A percentile compares a stretch with the other conserved stretches of the same genome.
phyloP scores from a whole-genome alignment of 306 rosid species.

The Cicer pinnatifidum region DNA sequence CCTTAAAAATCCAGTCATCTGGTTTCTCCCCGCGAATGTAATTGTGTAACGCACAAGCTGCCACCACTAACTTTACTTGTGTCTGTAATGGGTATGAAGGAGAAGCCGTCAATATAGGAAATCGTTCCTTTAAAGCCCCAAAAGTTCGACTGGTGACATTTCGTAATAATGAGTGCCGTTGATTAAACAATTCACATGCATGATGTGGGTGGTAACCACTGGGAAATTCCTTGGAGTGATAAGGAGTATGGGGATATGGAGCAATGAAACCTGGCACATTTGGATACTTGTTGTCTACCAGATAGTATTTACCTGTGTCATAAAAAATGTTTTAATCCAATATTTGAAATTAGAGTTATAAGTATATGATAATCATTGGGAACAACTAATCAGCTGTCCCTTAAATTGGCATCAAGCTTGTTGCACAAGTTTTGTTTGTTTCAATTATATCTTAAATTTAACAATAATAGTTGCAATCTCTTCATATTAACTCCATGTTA shows the following conservation, averaged over 20 bases:
- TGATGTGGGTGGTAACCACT: slow-evolving; percentile 70
- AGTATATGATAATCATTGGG: slow-evolving; percentile 4
- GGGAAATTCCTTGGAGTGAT: slow-evolving; percentile 59
- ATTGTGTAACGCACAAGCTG: slow-evolving; percentile 81
- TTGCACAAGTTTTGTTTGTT: slow-evolving; percentile 3
- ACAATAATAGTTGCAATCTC: slow-evolving; percentile 19
- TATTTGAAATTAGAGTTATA: slow-evolving; percentile 31
- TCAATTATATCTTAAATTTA: slow-evolving; percentile 20
- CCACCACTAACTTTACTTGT: slow-evolving; percentile 87
- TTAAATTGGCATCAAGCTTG: slow-evolving; percentile 30
- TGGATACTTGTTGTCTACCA: slow-evolving; percentile 74
- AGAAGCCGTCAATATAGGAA: slow-evolving; percentile 77
- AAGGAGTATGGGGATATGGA: slow-evolving; percentile 67
- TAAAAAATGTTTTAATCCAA: slow-evolving; percentile 41
- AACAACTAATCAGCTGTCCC: slow-evolving; percentile 23
- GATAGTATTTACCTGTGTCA: slow-evolving; percentile 81
- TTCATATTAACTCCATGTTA: neutral
- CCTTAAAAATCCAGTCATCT: slow-evolving; percentile 75
- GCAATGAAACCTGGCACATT: slow-evolving; percentile 84
- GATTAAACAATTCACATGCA: slow-evolving; percentile 77
- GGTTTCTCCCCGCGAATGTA: slow-evolving; percentile 76
- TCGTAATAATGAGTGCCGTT: slow-evolving; percentile 69
- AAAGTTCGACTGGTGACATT: slow-evolving; percentile 62
- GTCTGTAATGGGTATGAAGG: slow-evolving; percentile 90
- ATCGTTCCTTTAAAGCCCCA: slow-evolving; percentile 72